Base-by-base conservation (phyloP, 306 rosid species). In the Rubus idaeus region DNA sequence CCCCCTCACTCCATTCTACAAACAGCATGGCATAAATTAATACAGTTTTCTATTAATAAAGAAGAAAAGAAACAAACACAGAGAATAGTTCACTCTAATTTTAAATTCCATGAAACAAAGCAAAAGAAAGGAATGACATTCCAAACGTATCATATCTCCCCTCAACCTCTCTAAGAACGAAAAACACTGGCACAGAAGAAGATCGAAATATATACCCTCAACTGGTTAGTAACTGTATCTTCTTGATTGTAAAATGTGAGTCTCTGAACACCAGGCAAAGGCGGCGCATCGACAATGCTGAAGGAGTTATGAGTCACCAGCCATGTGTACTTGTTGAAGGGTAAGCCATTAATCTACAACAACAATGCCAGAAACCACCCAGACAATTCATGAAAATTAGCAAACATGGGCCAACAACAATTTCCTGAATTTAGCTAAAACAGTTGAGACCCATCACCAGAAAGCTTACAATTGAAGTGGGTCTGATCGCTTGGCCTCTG, bases 1-100 rank as follows among this genome's bases (percentile, higher is more conserved):
- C 75, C 98, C 97, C 78, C 98, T 85, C 78, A 90, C 98, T 77
- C 98, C 98, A 86, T 94, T 94, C 98, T 94, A 75, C 79, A 85
- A 73, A 86, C 37, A 61, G 17, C 37, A 46, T 26, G 11, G 49
- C 35, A 61, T 12, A 74, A 30, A 11, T n/a, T 46, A 21, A 73
- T n/a, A 30, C 56, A 14, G 53, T 4, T 46, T 10, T 30, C 2
- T 1, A 58, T 26, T 2, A 52, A 55, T 55, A 51, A 64, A 49
- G 12, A 74, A 74, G 30, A 37, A 78, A 20, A 35, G 49, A 23
- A 35, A 47, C 45, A 21, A 44, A 72, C 71, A 71, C 50, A 68
- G 41, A 74, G 37, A 64, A 62, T 10, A 55, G 8, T 70, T 16
- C 3, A 53, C 44, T 70, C 52, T 20, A 44, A 45, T 14, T 18